A percentile compares a stretch with the other conserved stretches of the same genome.
Conservation (phyloP, 2,329 filamentous ascomycete species). For the Penicillium fuscoglaucum region DNA sequence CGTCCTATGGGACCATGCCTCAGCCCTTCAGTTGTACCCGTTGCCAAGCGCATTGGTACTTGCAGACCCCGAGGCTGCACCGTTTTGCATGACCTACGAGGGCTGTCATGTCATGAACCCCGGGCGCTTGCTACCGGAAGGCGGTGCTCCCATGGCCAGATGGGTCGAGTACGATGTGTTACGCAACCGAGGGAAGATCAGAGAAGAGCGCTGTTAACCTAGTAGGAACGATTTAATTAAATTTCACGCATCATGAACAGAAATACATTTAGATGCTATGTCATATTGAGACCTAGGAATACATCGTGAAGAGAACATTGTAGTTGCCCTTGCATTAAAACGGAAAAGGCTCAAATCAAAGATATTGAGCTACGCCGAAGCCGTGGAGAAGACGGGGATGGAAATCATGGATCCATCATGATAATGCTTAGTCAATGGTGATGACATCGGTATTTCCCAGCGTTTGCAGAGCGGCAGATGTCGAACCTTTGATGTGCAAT, state of each 20-base stretch:
- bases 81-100: slow-evolving; percentile 89
- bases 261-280: slow-evolving; percentile 7
- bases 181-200: slow-evolving; percentile 59
- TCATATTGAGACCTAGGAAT: slow-evolving; percentile 23
- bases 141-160: slow-evolving; percentile 66
- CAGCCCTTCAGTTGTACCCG: slow-evolving; percentile 78
- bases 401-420: neutral
- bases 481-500: neutral
- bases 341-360: neutral
- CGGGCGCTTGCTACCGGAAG: slow-evolving; percentile 69
- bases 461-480: slow-evolving; percentile 7
- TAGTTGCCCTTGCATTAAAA: slow-evolving; percentile 5
- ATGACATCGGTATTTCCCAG: slow-evolving; percentile 34
- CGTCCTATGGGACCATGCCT: slow-evolving; percentile 84
- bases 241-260: slow-evolving; percentile 9
- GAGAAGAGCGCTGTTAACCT: slow-evolving; percentile 60
- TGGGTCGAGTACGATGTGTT: slow-evolving; percentile 87
- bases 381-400: neutral
- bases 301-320: slow-evolving; percentile 20
- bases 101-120: slow-evolving; percentile 97
- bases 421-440: slow-evolving; percentile 36
- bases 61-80: slow-evolving; percentile 75
- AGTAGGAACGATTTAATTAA: neutral
- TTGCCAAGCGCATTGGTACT: slow-evolving; percentile 81
- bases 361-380: neutral